Conservation (phyloP, 225 moss, liverwort and hornwort species). For the Asterella californica region DNA sequence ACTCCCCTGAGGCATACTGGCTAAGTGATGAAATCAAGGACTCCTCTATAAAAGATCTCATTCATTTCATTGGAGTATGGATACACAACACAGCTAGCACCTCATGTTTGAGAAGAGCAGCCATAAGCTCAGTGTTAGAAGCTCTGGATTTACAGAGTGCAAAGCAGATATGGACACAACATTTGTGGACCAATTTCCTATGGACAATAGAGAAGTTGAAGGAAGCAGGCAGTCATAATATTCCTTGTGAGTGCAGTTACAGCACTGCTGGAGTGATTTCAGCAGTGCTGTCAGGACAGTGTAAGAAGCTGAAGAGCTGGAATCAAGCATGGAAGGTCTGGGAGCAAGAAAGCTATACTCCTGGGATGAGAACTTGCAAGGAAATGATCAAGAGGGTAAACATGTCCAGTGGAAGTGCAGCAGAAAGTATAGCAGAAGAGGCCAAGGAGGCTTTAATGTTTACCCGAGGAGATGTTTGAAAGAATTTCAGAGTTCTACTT, state of each 20-base stretch:
- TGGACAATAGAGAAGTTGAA: neutral
- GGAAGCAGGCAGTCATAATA: neutral
- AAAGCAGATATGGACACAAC: neutral
- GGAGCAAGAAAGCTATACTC: neutral
- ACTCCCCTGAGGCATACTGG: neutral
- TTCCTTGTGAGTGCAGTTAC: neutral
- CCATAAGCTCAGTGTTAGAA: neutral
- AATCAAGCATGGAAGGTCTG: neutral
- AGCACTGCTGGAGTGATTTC: neutral
- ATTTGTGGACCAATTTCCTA: neutral
- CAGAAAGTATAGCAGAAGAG: no score
- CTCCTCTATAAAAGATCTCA: neutral
- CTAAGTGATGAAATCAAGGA: neutral
- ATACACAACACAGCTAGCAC: neutral
- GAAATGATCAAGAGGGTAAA: neutral
- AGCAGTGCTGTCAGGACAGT: neutral
- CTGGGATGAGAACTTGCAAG: neutral
- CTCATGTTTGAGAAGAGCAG: neutral
- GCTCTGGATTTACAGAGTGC: neutral
- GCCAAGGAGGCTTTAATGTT: no score
- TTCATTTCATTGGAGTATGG: neutral
- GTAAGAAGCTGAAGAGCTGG: neutral
- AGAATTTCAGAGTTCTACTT: no score
- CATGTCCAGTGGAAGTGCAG: no score
- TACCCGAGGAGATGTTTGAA: no score